Evolutionary conservation across 805 yeast species (phyloP).

Genomic region (Candida tallmaniae): DNA sequence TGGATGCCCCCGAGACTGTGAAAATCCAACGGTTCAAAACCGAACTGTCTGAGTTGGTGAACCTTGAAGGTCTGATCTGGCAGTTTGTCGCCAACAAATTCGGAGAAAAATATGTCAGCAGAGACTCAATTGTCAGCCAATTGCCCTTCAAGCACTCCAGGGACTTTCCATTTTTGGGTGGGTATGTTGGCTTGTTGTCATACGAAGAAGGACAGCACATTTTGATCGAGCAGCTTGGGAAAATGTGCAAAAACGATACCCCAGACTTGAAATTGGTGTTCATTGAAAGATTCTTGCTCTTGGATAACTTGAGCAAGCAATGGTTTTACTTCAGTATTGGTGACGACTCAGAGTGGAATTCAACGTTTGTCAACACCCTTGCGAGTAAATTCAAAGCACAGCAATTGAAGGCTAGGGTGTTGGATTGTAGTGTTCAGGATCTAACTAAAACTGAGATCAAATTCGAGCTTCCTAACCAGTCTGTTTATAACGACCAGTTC

Average conservation of each 20-base stretch:
- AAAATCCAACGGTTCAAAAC: slow-evolving; percentile 24
- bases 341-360: slow-evolving; percentile 38
- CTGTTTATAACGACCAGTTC: slow-evolving; percentile 52
- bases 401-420: slow-evolving; percentile 7
- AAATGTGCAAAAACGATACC: slow-evolving; percentile 28
- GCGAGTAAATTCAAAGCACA: slow-evolving; percentile 5
- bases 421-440: slow-evolving; percentile 15
- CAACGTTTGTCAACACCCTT: slow-evolving; percentile 12
- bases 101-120: slow-evolving; percentile 30
- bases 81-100: slow-evolving; percentile 45
- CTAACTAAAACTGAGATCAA: slow-evolving; percentile 21
- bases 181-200: slow-evolving; percentile 77
- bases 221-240: slow-evolving; percentile 25
- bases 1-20: slow-evolving; percentile 33
- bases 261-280: slow-evolving; percentile 78
- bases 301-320: slow-evolving; percentile 43
- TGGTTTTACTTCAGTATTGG: slow-evolving; percentile 52
- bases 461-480: slow-evolving; percentile 48
- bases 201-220: slow-evolving; percentile 79
- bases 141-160: slow-evolving; percentile 16
- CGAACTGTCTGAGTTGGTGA: slow-evolving; percentile 5
- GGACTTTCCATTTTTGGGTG: slow-evolving; percentile 82
- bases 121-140: slow-evolving; percentile 20
- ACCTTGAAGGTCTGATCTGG: slow-evolving; percentile 40
- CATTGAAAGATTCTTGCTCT: slow-evolving; percentile 58